Conservation (phyloP, 2,329 filamentous ascomycete genomes). For the Botrytis sinoallii region DNA sequence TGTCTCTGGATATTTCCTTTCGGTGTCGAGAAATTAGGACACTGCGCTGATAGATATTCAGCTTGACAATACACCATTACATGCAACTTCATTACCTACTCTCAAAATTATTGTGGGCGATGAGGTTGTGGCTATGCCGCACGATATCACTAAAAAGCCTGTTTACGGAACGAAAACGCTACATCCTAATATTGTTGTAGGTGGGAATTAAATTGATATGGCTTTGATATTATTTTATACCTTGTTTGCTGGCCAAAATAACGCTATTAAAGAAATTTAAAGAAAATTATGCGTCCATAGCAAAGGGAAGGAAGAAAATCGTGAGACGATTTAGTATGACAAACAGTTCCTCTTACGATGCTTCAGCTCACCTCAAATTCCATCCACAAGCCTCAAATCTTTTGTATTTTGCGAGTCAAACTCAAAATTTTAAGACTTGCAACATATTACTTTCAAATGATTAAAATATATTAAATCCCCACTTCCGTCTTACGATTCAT, state of each 20-base stretch:
- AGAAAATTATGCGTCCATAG: neutral
- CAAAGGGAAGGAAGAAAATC: neutral
- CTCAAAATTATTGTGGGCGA: slow-evolving; percentile 28
- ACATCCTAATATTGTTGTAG: slow-evolving; percentile 26
- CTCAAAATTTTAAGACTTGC: neutral
- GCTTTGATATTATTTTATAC: neutral
- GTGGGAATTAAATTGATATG: neutral
- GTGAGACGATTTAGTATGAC: neutral
- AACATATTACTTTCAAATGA: neutral
- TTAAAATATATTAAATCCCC: neutral
- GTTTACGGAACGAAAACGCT: slow-evolving; percentile 27
- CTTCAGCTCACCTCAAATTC: neutral
- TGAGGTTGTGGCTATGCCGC: slow-evolving; percentile 26
- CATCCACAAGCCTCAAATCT: neutral
- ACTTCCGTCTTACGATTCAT: neutral
- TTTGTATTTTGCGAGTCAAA: neutral
- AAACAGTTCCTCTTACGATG: neutral
- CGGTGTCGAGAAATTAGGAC: neutral
- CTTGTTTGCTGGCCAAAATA: neutral
- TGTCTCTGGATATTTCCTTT: neutral
- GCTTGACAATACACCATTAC: slow-evolving; percentile 12
- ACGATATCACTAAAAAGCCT: slow-evolving; percentile 27
- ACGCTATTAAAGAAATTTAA: neutral
- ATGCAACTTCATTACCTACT: slow-evolving; percentile 21
- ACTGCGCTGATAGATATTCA: neutral